These are phyloP conservation scores for Leccinellum luteum DNA, from an alignment of 768 basidiomycete genomes.

Conservation along the genomic window DNA sequence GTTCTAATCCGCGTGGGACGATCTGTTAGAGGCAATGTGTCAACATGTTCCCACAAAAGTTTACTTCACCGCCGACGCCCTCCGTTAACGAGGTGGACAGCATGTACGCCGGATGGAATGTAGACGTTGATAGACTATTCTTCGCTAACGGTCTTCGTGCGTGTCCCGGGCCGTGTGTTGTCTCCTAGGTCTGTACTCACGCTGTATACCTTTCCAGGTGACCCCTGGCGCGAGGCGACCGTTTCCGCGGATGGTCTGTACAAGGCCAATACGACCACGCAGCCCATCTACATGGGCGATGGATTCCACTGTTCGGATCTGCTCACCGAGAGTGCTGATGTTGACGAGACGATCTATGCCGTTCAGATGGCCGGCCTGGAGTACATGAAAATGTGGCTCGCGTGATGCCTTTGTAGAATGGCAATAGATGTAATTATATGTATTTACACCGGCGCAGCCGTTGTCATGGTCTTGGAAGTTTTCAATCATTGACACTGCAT, in stretches of 20 bases:
- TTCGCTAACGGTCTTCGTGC: background rate
- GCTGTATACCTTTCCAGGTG: constrained; percentile 41
- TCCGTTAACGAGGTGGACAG: background rate
- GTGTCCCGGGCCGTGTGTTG: background rate
- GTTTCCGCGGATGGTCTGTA: constrained; percentile 54
- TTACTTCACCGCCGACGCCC: background rate
- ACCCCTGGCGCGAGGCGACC: constrained; percentile 72
- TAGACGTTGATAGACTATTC: background rate
- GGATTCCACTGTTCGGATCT: background rate
- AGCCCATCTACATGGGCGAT: background rate
- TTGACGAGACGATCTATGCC: background rate
- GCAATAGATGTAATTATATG: background rate
- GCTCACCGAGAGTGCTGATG: background rate
- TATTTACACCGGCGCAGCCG: background rate
- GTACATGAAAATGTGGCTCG: background rate
- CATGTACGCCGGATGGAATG: background rate
- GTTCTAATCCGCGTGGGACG: background rate
- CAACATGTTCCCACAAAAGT: background rate
- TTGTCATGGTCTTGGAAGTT: background rate
- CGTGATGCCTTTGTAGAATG: background rate
- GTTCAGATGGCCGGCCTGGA: background rate
- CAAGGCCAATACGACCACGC: constrained; percentile 17
- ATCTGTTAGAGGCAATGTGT: background rate
- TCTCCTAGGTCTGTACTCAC: background rate
- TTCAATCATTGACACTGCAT: too few relatives aligned